phyloP scores from a whole-genome alignment of 768 basidiomycete species.

The Termitomyces sp. region DNA sequence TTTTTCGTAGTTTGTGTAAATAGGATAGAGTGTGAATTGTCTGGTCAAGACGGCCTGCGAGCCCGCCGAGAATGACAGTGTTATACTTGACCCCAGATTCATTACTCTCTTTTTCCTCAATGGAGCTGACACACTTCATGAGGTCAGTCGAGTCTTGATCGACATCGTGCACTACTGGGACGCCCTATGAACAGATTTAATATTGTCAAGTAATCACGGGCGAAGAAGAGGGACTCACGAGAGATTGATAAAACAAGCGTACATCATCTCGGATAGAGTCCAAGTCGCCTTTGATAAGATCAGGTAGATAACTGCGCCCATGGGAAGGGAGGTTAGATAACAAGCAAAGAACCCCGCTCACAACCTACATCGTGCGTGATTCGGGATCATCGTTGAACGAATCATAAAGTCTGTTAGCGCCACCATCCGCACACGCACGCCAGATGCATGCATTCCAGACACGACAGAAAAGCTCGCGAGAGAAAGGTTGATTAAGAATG shows the following conservation, averaged over 20 bases:
- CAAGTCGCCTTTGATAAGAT: constrained; percentile 91
- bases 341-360: background rate
- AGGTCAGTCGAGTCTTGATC: constrained; percentile 90
- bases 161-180: constrained; percentile 60
- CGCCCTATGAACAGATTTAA: constrained; percentile 47
- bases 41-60: constrained; percentile 91
- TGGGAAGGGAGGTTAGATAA: background rate
- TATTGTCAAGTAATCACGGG: background rate
- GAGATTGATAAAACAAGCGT: constrained; percentile 55
- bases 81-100: constrained; percentile 52
- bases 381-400: constrained; percentile 19
- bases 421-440: constrained; percentile 82
- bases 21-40: constrained; percentile 87
- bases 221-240: constrained; percentile 38
- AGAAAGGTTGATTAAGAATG: constrained; percentile 90
- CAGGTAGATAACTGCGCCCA: constrained; percentile 61
- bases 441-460: constrained; percentile 54
- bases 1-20: constrained; percentile 73
- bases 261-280: constrained; percentile 86
- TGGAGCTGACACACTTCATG: constrained; percentile 80
- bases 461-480: constrained; percentile 50
- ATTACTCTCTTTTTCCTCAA: constrained; percentile 57
- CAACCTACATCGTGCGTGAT: constrained; percentile 11
- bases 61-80: constrained; percentile 80
- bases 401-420: constrained; percentile 83